A percentile compares a stretch with the other conserved stretches of the same genome.
phyloP scores from a whole-genome alignment of 805 yeast species.

The Millerago galiae region DNA sequence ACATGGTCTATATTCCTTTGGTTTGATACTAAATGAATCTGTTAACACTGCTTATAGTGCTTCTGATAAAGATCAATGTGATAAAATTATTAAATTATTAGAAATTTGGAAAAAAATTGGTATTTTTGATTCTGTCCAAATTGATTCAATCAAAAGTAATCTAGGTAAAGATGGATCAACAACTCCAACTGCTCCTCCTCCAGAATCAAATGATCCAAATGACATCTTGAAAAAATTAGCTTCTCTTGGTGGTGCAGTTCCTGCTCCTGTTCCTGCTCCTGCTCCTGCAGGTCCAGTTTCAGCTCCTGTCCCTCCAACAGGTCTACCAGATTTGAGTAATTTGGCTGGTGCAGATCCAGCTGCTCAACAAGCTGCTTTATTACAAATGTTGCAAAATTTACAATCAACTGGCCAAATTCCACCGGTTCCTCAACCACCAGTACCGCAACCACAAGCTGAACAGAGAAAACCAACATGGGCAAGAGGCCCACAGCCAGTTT shows the following conservation, averaged over 20 bases:
- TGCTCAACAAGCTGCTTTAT: slow-evolving; percentile 36
- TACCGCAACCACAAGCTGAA: slow-evolving; percentile 10
- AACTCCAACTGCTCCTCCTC: slow-evolving; percentile 54
- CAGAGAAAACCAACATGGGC: slow-evolving; percentile 8
- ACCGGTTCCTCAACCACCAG: slow-evolving; percentile 16
- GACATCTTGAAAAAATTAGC: slow-evolving; percentile 68
- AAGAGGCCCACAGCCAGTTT: slow-evolving; percentile 9
- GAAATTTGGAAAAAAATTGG: slow-evolving; percentile 89
- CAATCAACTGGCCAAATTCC: slow-evolving; percentile 26
- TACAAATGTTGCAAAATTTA: slow-evolving; percentile 31
- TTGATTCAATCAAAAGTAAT: slow-evolving; percentile 50
- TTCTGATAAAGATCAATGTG: slow-evolving; percentile 51
- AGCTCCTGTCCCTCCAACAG: slow-evolving; percentile 11
- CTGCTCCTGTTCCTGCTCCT: slow-evolving; percentile 9
- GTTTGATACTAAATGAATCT: slow-evolving; percentile 56
- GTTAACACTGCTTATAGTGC: slow-evolving; percentile 57
- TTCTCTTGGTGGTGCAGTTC: slow-evolving; percentile 29
- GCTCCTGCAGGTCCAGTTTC: slow-evolving; percentile 6
- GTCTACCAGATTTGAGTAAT: slow-evolving; percentile 12
- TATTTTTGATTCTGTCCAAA: slow-evolving; percentile 56
- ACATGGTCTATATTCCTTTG: slow-evolving; percentile 62
- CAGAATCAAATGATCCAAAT: slow-evolving; percentile 43
- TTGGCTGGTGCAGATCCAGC: slow-evolving; percentile 20
- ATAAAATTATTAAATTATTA: slow-evolving; percentile 74
- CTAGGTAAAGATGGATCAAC: slow-evolving; percentile 38